Conservation (phyloP, 2,329 filamentous ascomycete genomes). For the Fusarium miscanthi region DNA sequence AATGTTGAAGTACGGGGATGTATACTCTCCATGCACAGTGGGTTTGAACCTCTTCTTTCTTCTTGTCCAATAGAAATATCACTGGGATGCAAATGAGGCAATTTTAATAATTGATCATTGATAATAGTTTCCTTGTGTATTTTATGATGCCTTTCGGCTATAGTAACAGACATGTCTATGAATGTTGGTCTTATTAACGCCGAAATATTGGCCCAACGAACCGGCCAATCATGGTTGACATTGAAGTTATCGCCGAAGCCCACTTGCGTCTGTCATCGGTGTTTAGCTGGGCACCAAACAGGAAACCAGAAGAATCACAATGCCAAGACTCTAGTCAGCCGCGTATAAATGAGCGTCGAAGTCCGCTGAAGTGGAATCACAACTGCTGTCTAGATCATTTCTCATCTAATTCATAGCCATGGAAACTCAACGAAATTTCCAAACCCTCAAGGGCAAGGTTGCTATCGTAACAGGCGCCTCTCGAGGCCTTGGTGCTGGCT, state of each 20-base stretch:
- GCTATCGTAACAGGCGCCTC: slow-evolving; percentile 28
- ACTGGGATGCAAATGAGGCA: too few relatives aligned
- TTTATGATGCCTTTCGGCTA: not conserved
- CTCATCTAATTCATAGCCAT: not conserved
- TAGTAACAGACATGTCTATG: not conserved
- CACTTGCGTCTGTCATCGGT: not conserved
- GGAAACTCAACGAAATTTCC: slow-evolving; percentile 3
- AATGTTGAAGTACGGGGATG: not conserved
- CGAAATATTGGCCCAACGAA: not conserved
- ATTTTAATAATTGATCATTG: too few relatives aligned
- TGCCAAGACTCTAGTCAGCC: not conserved
- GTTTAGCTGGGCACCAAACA: not conserved
- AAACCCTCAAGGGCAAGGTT: slow-evolving; percentile 29
- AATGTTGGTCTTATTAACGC: slow-evolving; percentile 8
- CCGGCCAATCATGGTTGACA: not conserved
- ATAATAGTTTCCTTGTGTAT: too few relatives aligned
- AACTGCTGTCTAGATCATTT: not conserved
- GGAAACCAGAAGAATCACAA: not conserved
- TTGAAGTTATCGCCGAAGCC: slow-evolving; percentile 19
- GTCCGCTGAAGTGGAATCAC: fast-evolving
- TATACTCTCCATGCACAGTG: not conserved
- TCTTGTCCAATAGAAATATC: not conserved
- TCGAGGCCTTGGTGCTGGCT: slow-evolving; percentile 24
- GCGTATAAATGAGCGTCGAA: not conserved
- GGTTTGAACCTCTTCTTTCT: too few relatives aligned